A percentile compares a stretch with the other conserved stretches of the same genome.
Evolutionary conservation across 441 rosid species (phyloP).

Genomic region (Arabidopsis hybrid): DNA sequence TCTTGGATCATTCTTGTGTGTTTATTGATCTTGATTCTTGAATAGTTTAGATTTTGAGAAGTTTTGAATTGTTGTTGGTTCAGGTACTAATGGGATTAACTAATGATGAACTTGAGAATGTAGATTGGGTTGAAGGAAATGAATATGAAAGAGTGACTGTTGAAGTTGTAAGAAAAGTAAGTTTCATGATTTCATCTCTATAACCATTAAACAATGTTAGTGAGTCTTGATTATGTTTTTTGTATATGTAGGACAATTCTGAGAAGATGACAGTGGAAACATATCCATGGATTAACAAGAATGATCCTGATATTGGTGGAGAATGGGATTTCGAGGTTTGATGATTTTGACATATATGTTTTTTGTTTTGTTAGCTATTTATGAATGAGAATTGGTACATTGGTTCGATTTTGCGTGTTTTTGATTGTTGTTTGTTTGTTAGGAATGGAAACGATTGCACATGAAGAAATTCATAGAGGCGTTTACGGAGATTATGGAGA

Average conservation of each 20-base stretch:
- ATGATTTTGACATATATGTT: too few species aligned
- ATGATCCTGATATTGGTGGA: conserved; percentile 77
- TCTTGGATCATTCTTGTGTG: neutral
- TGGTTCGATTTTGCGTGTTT: neutral
- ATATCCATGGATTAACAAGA: conserved; percentile 65
- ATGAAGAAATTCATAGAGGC: conserved; percentile 65
- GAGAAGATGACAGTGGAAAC: conserved; percentile 59
- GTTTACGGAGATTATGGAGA: conserved; percentile 62
- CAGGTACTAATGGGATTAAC: conserved; percentile 77
- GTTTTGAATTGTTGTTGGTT: conserved; percentile 5
- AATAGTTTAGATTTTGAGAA: conserved; percentile 9
- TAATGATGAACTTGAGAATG: conserved; percentile 58
- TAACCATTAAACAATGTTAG: neutral
- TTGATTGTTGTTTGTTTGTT: neutral
- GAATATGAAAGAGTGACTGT: conserved; percentile 70
- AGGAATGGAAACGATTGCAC: conserved; percentile 76
- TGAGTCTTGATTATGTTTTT: conserved; percentile 8
- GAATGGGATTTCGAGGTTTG: conserved; percentile 89
- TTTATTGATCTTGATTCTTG: neutral
- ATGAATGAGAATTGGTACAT: neutral
- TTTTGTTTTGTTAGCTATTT: neutral
- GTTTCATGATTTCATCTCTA: conserved; percentile 1
- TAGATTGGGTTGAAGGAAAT: conserved; percentile 77
- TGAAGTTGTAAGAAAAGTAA: conserved; percentile 60
- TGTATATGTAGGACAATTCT: conserved; percentile 52